Base-by-base conservation (phyloP, 2,329 filamentous ascomycete species). In the Fusarium neocosmosporiellum region DNA sequence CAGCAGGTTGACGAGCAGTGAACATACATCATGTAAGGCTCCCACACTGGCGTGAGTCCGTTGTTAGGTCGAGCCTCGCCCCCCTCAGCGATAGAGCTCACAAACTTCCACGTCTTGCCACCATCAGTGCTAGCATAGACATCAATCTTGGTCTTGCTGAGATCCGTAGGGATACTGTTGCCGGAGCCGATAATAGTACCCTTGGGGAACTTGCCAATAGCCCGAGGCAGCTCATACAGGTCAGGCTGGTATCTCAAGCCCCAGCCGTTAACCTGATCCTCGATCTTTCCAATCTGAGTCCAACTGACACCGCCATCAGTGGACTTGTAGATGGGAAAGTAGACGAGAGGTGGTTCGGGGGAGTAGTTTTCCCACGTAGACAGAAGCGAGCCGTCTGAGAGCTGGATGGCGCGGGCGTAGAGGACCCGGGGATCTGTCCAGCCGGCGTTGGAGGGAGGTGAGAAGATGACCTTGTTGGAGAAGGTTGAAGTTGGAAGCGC, bases 231-330 rank as follows among this genome's bases (percentile, higher is more conserved):
- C 71, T 90, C 86, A 76, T 92, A 93, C 13, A 94, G 84, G 78
- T 89, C 88, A 0, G 92, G 92, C 78, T 94, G 92, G 77, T 93
- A 93, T 29, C 90, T 87, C 65, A 93, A 79, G n/a, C 92, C 92
- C 83, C 88, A 90, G 34, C 87, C 87, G 70, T 92, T 91, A 18
- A 87, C 89, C 63, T 87, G 85, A 77, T 94, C 92, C 13, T 88
- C 84, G 6, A 94, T 89, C 24, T 86, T 86, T 10, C 90, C 89
- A 55, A 93, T 84, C 77, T 91, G 86, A n/a, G 85, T 84, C 92
- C 92, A 94, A 4, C 87, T 89, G 39, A 84, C 76, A 11, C 89
- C 89, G 50, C 84, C 81, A 76, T 91, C 88, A 24, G 76, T 82
- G 24, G 86, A 89, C 69, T 83, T 80, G 76, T 83, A 88, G 73